phyloP scores from a whole-genome alignment of 2,329 filamentous ascomycete species.

The Fusarium verrucosum region DNA sequence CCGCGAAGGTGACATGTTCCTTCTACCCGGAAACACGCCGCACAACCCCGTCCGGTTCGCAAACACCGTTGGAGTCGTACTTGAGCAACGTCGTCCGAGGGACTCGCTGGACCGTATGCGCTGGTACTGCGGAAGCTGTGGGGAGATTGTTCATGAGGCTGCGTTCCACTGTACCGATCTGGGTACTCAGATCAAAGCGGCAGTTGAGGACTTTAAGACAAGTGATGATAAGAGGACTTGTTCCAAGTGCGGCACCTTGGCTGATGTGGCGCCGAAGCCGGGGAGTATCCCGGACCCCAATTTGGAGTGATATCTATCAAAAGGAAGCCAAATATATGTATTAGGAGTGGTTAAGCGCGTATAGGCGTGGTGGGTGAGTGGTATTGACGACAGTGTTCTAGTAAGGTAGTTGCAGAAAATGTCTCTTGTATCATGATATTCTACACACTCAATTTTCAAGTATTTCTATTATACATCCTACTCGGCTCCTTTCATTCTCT shows the following conservation, averaged over 20 bases:
- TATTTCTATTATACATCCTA: neutral
- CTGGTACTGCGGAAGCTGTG: constrained; percentile 86
- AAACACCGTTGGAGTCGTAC: constrained; percentile 90
- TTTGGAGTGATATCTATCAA: constrained; percentile 45
- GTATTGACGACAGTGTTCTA: neutral
- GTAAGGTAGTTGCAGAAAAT: constrained; percentile 1
- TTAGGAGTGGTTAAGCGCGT: neutral
- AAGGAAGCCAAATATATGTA: neutral
- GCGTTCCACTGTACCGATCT: constrained; percentile 89
- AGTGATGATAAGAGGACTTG: constrained; percentile 77
- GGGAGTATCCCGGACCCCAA: constrained; percentile 70
- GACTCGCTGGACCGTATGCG: constrained; percentile 79
- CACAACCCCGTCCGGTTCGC: constrained; percentile 96
- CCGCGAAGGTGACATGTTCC: constrained; percentile 91
- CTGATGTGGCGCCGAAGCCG: constrained; percentile 72
- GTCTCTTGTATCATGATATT: constrained; percentile 14
- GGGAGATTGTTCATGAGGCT: constrained; percentile 81
- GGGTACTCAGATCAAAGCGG: constrained; percentile 92
- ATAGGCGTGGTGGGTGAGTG: neutral
- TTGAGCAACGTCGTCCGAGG: constrained; percentile 83
- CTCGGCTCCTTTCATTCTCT: constrained; percentile 13
- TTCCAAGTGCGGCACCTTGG: constrained; percentile 77
- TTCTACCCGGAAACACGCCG: constrained; percentile 92
- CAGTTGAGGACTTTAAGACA: constrained; percentile 81
- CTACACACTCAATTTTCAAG: constrained; percentile 5